Percentiles rank a stretch among this genome's conserved stretches.
Conservation (phyloP, 805 yeast genomes). For the Cyberlindnera americana region DNA sequence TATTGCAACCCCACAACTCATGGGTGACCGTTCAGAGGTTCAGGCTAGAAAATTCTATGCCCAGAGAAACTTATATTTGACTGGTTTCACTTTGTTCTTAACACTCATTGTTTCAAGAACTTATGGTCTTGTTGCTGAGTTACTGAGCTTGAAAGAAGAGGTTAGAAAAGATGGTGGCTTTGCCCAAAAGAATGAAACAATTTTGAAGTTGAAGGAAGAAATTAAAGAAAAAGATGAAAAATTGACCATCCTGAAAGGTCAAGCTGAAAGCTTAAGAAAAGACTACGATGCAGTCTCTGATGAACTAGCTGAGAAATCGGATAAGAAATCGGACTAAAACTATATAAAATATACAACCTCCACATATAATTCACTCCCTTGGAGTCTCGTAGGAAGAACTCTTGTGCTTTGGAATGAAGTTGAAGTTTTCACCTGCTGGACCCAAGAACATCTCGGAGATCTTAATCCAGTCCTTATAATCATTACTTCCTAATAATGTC, state of each 20-base stretch:
- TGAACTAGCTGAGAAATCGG: constrained; percentile 14
- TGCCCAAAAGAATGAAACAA: constrained; percentile 22
- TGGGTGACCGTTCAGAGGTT: constrained; percentile 69
- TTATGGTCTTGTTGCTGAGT: constrained; percentile 71
- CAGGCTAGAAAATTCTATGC: constrained; percentile 92
- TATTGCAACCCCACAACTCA: constrained; percentile 25
- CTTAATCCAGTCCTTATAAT: constrained; percentile 89
- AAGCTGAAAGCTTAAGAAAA: constrained; percentile 59
- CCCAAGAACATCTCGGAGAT: constrained; percentile 94
- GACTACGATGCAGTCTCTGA: constrained; percentile 51
- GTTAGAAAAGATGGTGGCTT: constrained; percentile 38
- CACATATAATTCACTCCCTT: not conserved
- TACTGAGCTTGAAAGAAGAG: constrained; percentile 61
- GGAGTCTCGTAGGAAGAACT: constrained; percentile 65
- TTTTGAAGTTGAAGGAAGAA: constrained; percentile 19
- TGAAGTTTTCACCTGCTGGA: constrained; percentile 69
- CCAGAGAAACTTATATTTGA: constrained; percentile 92
- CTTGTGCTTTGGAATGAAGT: constrained; percentile 91
- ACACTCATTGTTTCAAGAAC: constrained; percentile 84
- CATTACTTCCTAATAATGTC: constrained; percentile 79
- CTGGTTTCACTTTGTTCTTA: constrained; percentile 91
- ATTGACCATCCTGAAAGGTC: constrained; percentile 64
- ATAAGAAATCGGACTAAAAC: constrained; percentile 13
- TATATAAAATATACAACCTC: too few relatives aligned
- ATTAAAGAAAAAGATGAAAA: constrained; percentile 53